phyloP scores from a whole-genome alignment of 2,329 filamentous ascomycete species.

The Calonectria hawksworthii region DNA sequence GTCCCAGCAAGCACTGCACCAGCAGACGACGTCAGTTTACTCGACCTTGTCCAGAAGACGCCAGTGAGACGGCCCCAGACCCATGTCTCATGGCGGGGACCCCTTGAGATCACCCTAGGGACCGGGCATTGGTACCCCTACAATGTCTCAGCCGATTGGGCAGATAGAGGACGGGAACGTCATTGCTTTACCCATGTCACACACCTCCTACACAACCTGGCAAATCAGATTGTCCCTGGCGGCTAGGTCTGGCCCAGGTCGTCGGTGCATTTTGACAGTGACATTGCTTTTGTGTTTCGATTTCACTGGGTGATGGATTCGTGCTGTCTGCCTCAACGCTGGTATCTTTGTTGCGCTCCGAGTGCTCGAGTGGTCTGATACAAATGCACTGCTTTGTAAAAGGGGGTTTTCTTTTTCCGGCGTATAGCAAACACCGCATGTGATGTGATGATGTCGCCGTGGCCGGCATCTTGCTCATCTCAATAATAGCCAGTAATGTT shows the following conservation, averaged over 20 bases:
- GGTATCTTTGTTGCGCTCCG: slow-evolving; percentile 22
- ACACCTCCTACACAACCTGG: slow-evolving; percentile 26
- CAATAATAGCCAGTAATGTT: slow-evolving; percentile 25
- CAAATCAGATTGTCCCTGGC: slow-evolving; percentile 41
- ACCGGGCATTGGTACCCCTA: slow-evolving; percentile 37
- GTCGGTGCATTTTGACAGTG: slow-evolving; percentile 42
- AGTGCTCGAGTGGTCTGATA: slow-evolving; percentile 27
- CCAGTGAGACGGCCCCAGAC: slow-evolving; percentile 36
- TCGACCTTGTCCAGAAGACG: slow-evolving; percentile 18
- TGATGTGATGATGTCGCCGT: slow-evolving; percentile 38
- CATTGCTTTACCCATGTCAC: slow-evolving; percentile 43
- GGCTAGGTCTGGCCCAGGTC: slow-evolving; percentile 45
- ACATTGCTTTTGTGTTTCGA: slow-evolving; percentile 31
- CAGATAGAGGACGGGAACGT: slow-evolving; percentile 38
- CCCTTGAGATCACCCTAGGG: slow-evolving; percentile 44
- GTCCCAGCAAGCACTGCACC: slow-evolving; percentile 1
- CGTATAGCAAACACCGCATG: slow-evolving; percentile 37
- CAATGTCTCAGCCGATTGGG: slow-evolving; percentile 44
- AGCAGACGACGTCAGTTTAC: slow-evolving; percentile 21
- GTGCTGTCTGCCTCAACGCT: neutral
- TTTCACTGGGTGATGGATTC: slow-evolving; percentile 16
- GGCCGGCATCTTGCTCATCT: slow-evolving; percentile 24
- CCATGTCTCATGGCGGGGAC: slow-evolving; percentile 45
- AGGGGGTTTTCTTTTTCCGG: neutral
- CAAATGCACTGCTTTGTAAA: neutral